A percentile compares a stretch with the other conserved stretches of the same genome.
Conservation (phyloP, 2,329 filamentous ascomycete genomes). For the Sclerotinia nivalis region DNA sequence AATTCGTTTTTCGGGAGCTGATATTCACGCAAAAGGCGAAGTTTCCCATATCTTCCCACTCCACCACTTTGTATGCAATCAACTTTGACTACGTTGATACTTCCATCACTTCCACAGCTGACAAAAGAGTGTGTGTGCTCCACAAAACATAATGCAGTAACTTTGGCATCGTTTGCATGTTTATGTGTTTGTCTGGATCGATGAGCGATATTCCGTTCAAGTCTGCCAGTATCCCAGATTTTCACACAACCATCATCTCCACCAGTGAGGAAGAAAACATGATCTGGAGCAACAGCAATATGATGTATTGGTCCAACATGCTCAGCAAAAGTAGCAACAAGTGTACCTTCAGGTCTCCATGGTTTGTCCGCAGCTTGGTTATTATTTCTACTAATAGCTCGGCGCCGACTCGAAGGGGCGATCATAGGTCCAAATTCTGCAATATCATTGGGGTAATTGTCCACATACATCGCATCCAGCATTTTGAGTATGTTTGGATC, state of each 20-base stretch:
- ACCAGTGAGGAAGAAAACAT: conserved; percentile 90
- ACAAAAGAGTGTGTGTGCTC: conserved; percentile 93
- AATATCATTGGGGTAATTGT: conserved; percentile 67
- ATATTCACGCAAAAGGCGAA: conserved; percentile 76
- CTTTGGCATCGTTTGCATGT: conserved; percentile 68
- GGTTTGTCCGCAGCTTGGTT: conserved; percentile 50
- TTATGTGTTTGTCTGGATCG: conserved; percentile 83
- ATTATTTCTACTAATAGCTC: conserved; percentile 45
- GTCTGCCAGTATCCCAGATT: conserved; percentile 86
- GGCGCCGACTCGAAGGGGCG: conserved; percentile 62
- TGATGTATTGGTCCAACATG: conserved; percentile 81
- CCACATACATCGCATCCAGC: conserved; percentile 81
- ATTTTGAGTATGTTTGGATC: conserved; percentile 67
- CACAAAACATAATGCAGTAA: conserved; percentile 84
- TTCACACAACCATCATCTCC: conserved; percentile 90
- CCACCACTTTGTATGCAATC: conserved; percentile 59
- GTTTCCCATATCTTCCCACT: conserved; percentile 74
- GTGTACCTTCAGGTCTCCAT: conserved; percentile 81
- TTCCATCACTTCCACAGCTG: conserved; percentile 86
- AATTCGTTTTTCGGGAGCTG: conserved; percentile 73
- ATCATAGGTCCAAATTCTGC: conserved; percentile 78
- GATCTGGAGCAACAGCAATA: conserved; percentile 81
- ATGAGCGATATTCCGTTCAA: conserved; percentile 89
- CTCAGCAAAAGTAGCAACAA: conserved; percentile 87
- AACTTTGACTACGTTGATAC: conserved; percentile 78